phyloP scores from a whole-genome alignment of 208 protist species.

The Leishmania tropica region DNA sequence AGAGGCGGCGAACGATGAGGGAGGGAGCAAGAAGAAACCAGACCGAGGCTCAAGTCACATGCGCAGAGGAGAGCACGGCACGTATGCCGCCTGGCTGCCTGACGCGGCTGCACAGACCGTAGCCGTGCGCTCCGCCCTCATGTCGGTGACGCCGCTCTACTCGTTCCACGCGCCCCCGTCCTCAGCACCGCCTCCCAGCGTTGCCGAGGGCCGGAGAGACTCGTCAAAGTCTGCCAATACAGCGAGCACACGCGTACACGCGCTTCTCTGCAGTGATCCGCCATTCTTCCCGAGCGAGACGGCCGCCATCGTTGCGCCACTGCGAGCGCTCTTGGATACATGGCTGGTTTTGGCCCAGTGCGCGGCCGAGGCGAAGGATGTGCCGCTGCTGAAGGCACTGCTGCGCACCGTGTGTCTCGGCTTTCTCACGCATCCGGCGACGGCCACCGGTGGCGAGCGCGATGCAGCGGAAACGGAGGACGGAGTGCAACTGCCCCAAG shows the following conservation, averaged over 20 bases:
- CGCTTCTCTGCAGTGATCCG: conserved; percentile 10
- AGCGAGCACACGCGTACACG: background rate
- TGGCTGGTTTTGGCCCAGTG: conserved; percentile 53
- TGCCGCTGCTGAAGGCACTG: conserved; percentile 44
- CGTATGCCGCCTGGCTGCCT: conserved; percentile 16
- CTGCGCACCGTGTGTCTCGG: conserved; percentile 46
- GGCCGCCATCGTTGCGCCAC: conserved; percentile 26
- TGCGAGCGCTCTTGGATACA: conserved; percentile 40
- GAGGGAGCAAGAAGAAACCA: background rate
- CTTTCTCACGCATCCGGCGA: conserved; percentile 25
- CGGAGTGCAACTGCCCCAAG: background rate
- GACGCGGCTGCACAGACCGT: conserved; percentile 16
- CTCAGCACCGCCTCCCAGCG: background rate
- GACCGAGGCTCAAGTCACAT: background rate
- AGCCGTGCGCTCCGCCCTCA: conserved; percentile 27
- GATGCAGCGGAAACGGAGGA: background rate
- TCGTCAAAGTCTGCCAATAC: conserved; percentile 6
- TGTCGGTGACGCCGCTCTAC: conserved; percentile 42
- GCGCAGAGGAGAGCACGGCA: background rate
- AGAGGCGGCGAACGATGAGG: background rate
- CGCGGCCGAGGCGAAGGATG: conserved; percentile 57
- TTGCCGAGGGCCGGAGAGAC: background rate
- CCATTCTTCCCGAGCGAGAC: conserved; percentile 15
- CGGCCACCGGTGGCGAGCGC: background rate
- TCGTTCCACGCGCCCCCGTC: conserved; percentile 14